Percentiles rank a stretch among this genome's conserved stretches.
These are phyloP conservation scores for Coprinopsis strossmayeri DNA, from an alignment of 768 basidiomycete genomes.

Conservation along the genomic window DNA sequence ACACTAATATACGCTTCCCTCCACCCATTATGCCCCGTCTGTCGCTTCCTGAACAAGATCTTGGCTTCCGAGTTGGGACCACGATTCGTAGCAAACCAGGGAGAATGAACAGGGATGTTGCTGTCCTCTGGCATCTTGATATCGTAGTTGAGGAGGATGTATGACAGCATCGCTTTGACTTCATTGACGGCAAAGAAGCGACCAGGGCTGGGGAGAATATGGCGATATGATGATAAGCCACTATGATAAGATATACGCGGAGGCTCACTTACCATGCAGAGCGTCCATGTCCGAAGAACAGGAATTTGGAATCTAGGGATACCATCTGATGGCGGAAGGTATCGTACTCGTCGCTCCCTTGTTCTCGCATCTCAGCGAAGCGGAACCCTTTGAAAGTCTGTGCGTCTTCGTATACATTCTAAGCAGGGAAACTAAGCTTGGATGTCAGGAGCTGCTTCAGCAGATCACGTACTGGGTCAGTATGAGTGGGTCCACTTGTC, in stretches of 20 bases:
- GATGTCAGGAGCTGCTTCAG: too few relatives aligned
- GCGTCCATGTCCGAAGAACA: constrained; percentile 26
- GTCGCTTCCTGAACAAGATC: constrained; percentile 13
- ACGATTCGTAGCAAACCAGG: not conserved
- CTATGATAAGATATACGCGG: not conserved
- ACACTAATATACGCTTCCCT: too few relatives aligned
- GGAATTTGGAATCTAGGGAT: constrained; percentile 17
- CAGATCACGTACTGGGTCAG: too few relatives aligned
- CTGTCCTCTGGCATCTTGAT: constrained; percentile 16
- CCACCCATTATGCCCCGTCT: not conserved
- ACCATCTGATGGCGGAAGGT: constrained; percentile 22
- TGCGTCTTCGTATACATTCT: constrained; percentile 15
- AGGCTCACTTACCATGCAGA: constrained; percentile 19
- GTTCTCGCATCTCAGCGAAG: constrained; percentile 25
- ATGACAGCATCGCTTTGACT: constrained; percentile 30
- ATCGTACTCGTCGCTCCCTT: constrained; percentile 15
- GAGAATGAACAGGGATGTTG: not conserved
- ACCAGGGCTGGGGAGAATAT: constrained; percentile 24
- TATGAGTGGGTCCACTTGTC: constrained; percentile 23
- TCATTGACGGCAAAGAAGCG: constrained; percentile 34
- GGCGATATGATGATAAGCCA: not conserved
- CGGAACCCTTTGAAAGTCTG: constrained; percentile 32
- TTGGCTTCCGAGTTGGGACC: constrained; percentile 7
- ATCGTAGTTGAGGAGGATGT: constrained; percentile 33
- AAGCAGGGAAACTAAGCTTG: not conserved